Conservation (phyloP, 192 early-diverging fungal genomes). For the Coemansia sp. region DNA sequence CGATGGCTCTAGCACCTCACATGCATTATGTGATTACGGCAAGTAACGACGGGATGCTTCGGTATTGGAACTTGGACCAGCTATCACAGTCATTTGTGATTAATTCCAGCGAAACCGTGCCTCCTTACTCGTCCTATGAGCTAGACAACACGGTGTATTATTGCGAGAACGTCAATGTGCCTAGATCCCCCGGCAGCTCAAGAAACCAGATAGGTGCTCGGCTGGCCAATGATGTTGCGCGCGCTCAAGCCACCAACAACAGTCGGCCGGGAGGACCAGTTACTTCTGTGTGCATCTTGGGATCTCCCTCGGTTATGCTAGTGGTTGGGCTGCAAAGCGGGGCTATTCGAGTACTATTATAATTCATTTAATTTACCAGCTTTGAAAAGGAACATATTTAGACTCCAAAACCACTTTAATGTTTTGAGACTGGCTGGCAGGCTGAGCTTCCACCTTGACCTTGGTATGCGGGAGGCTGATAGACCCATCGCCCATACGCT, state of each 20-base stretch:
- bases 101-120: slow-evolving; percentile 42
- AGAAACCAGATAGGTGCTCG: neutral
- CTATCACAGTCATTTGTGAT: slow-evolving; percentile 76
- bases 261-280: slow-evolving; percentile 29
- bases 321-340: slow-evolving; percentile 39
- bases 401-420: slow-evolving; percentile 36
- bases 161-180: slow-evolving; percentile 31
- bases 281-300: slow-evolving; percentile 22
- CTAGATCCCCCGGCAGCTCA: slow-evolving; percentile 14
- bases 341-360: slow-evolving; percentile 22
- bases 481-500: slow-evolving; percentile 47
- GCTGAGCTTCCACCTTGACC: slow-evolving; percentile 23
- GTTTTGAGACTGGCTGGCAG: slow-evolving; percentile 7
- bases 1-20: slow-evolving; percentile 54
- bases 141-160: slow-evolving; percentile 47
- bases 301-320: slow-evolving; percentile 31
- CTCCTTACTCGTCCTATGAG: slow-evolving; percentile 44
- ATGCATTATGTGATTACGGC: slow-evolving; percentile 71
- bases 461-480: slow-evolving; percentile 31
- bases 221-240: slow-evolving; percentile 11
- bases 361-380: slow-evolving; percentile 24
- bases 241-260: slow-evolving; percentile 25
- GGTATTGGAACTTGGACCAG: slow-evolving; percentile 74
- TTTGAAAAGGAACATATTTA: slow-evolving; percentile 31
- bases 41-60: slow-evolving; percentile 80